Evolutionary conservation across 441 rosid genomes (phyloP).

Genomic region (Melastoma candidum): DNA sequence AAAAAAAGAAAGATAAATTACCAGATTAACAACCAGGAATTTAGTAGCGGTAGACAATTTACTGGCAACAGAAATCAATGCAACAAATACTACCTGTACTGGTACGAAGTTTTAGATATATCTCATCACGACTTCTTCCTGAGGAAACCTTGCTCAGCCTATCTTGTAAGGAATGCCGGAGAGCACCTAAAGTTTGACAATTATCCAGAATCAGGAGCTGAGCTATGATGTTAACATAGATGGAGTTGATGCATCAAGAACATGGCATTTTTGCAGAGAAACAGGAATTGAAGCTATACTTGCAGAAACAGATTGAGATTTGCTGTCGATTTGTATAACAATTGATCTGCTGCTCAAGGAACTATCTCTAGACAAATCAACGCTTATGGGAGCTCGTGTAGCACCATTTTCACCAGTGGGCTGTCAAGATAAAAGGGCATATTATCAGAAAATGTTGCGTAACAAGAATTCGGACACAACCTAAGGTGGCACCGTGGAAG

Average conservation of each 20-base stretch:
- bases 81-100: constrained; percentile 53
- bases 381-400: constrained; percentile 84
- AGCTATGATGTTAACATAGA: background rate
- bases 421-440: constrained; percentile 26
- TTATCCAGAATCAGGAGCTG: background rate
- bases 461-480: too few species aligned
- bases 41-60: background rate
- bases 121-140: constrained; percentile 79
- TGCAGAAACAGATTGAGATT: constrained; percentile 85
- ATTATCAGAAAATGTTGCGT: constrained; percentile 8
- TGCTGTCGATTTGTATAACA: constrained; percentile 66
- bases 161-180: constrained; percentile 83
- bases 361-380: constrained; percentile 56
- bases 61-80: background rate
- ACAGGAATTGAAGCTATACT: constrained; percentile 35
- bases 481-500: constrained; percentile 9
- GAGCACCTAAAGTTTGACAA: constrained; percentile 46
- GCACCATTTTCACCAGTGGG: constrained; percentile 99
- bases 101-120: constrained; percentile 70
- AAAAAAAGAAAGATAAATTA: background rate
- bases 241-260: too few species aligned
- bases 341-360: constrained; percentile 69
- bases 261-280: too few species aligned
- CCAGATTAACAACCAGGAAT: background rate
- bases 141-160: constrained; percentile 80